Evolutionary conservation across 371 early-diverging fungal species (phyloP), one percentile per base, ranked within the genome.

Genomic region (Mortierella sp.): DNA sequence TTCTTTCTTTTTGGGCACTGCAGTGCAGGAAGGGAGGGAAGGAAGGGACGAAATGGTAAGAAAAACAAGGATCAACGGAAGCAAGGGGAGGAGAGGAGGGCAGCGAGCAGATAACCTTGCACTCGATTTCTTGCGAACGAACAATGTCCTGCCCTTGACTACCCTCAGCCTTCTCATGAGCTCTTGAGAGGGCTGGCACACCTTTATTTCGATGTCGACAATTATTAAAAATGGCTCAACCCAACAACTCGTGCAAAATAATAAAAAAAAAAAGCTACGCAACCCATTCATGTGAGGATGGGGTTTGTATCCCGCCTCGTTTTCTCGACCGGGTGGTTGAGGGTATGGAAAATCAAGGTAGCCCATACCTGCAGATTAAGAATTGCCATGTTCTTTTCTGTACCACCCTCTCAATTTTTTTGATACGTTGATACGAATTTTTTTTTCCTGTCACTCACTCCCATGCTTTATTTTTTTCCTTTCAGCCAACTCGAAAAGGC

Each of bases 311-410:
- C 65, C 35, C 65, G 32, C 60, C 58, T 12, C 56, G 1, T 56
- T n/a, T 12, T 11, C 32, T 56, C 11, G 56, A 56, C 27, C 56
- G 56, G 56, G 56, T 0, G n/a, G 56, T 56, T 56, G n/a, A 56
- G n/a, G n/a, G 11, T 16, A 11, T 56, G 56, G 35, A 18, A 63
- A 21, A 65, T 65, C 65, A 41, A 38, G 65, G 10, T 65, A 65
- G 58, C 16, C 14, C 60, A 27, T 3, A 58, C 3, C 29, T 12
- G 0, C 35, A 35, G 6, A 29, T 16, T 5, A 14, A 0, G 18
- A 21, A 65, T 38, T 65, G 65, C 65, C 65, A 65, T 38, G 65
- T 65, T 65, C 38, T 18, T 38, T 65, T 38, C 10, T 65, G 65
- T 65, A 38, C 38, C 41, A 65, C 65, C 16, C 65, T 65, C 38